These are phyloP conservation scores for Stylosanthes scabra DNA, from an alignment of 331 rosid genomes.

Conservation along the genomic window DNA sequence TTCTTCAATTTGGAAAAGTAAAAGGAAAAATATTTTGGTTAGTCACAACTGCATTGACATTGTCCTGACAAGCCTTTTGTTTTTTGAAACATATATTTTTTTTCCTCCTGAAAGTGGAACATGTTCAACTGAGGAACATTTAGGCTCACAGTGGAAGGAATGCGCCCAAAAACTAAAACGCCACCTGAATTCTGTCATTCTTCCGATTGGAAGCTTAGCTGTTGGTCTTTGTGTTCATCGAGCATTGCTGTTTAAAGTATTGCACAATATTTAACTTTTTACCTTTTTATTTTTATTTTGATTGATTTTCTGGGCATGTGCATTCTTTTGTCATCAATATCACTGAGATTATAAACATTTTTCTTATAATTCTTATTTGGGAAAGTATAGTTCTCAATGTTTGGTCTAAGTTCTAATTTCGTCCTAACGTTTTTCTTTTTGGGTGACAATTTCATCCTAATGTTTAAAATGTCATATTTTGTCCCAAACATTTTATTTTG, in stretches of 20 bases:
- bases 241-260: conserved; percentile 65
- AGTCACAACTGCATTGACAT: conserved; percentile 10
- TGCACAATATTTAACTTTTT: conserved; percentile 17
- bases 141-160: conserved; percentile 50
- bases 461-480: too few species aligned
- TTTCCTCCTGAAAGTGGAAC: conserved; percentile 50
- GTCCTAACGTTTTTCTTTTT: too few species aligned
- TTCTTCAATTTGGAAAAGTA: background rate
- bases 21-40: background rate
- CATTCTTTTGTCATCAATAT: conserved; percentile 26
- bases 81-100: background rate
- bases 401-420: too few species aligned
- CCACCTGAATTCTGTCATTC: conserved; percentile 45
- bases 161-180: conserved; percentile 44
- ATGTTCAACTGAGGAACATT: conserved; percentile 45
- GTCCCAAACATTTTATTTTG: too few species aligned
- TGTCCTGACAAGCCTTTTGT: conserved; percentile 18
- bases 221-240: conserved; percentile 65
- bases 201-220: conserved; percentile 61
- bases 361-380: conserved; percentile 20
- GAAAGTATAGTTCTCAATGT: too few species aligned
- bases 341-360: background rate
- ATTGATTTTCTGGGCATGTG: conserved; percentile 20
- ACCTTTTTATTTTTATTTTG: background rate
- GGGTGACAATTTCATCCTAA: too few species aligned